Conservation (phyloP, 2,329 filamentous ascomycete species). For the Trichoderma citrinoviride region DNA sequence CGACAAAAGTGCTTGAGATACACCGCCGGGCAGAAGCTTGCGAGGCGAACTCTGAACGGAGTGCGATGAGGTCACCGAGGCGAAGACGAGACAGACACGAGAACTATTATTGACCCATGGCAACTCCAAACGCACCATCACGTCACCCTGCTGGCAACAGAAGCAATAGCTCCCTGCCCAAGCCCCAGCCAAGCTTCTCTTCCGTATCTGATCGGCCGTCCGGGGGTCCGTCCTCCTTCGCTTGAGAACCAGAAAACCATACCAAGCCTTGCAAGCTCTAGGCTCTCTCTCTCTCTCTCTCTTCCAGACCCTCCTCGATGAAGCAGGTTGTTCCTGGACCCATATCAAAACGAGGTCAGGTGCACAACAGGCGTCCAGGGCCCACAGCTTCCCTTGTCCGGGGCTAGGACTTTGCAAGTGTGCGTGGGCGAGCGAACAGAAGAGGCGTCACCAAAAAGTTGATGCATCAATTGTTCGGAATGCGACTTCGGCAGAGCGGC, state of each 20-base stretch:
- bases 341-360: slow-evolving; percentile 23
- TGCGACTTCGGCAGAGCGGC: slow-evolving; percentile 14
- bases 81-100: not conserved
- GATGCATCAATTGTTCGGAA: slow-evolving; percentile 21
- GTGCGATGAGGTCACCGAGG: slow-evolving; percentile 9
- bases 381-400: slow-evolving; percentile 14
- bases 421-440: slow-evolving; percentile 14
- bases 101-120: not conserved
- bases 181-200: not conserved
- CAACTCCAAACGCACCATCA: slow-evolving; percentile 15
- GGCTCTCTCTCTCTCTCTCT: no score
- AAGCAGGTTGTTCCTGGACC: slow-evolving; percentile 21
- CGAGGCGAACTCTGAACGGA: not conserved
- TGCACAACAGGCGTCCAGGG: slow-evolving; percentile 18
- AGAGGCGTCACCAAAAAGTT: slow-evolving; percentile 10
- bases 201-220: slow-evolving; percentile 8
- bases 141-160: slow-evolving; percentile 2
- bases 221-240: not conserved
- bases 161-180: not conserved
- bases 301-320: not conserved
- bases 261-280: not conserved
- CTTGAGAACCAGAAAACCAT: slow-evolving; percentile 13
- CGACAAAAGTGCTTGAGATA: not conserved
- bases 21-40: not conserved
- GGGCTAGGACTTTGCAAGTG: not conserved